phyloP scores from a whole-genome alignment of 1,284 basidiomycete species.

The Tilletia setariae region DNA sequence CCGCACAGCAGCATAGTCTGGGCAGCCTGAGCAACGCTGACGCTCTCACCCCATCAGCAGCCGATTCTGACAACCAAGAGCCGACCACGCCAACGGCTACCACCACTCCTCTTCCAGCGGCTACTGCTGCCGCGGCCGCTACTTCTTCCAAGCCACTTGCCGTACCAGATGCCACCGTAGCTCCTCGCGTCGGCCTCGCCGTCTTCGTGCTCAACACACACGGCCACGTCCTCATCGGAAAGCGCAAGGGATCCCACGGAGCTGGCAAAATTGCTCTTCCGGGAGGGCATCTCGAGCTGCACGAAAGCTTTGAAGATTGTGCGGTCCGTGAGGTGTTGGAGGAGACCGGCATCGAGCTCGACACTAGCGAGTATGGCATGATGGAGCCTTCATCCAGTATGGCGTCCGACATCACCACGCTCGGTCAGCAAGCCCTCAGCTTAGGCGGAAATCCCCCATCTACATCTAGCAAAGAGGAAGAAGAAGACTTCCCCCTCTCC shows the following conservation, averaged over 20 bases:
- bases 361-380: neutral
- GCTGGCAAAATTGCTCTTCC: conserved; percentile 46
- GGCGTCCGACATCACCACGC: neutral
- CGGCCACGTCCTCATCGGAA: conserved; percentile 42
- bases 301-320: conserved; percentile 47
- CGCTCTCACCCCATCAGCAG: neutral
- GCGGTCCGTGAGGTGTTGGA: conserved; percentile 35
- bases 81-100: neutral
- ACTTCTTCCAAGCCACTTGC: neutral
- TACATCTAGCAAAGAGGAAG: neutral
- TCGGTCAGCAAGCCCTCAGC: no score
- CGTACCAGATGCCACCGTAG: conserved; percentile 31
- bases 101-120: no score
- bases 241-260: conserved; percentile 47
- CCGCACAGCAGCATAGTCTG: neutral
- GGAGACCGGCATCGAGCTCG: conserved; percentile 35
- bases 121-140: no score
- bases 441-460: neutral
- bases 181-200: conserved; percentile 47
- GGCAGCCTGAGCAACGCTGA: neutral
- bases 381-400: neutral
- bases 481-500: conserved; percentile 13
- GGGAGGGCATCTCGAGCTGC: conserved; percentile 52
- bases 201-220: conserved; percentile 43
- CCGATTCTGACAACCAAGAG: neutral